Conservation (phyloP, 768 basidiomycete species). For the Strobilomyces dryophilus region DNA sequence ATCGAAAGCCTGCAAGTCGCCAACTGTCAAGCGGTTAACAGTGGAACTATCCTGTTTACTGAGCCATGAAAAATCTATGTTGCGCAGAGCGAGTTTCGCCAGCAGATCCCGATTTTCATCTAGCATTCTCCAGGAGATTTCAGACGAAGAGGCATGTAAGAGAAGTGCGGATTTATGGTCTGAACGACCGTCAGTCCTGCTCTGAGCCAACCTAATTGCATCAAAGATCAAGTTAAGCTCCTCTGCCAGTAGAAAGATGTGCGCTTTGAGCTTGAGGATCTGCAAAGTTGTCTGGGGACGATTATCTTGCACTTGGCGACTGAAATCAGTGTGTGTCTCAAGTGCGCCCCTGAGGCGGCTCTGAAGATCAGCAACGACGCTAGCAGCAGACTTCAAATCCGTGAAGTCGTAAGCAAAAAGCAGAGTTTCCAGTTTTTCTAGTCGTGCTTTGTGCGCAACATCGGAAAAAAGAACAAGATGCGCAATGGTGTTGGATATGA, state of each 20-base stretch:
- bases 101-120: constrained; percentile 67
- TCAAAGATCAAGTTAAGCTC: constrained; percentile 85
- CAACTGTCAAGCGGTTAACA: constrained; percentile 68
- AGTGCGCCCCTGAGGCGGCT: constrained; percentile 60
- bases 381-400: constrained; percentile 65
- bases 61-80: constrained; percentile 78
- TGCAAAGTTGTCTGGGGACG: constrained; percentile 46
- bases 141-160: constrained; percentile 74
- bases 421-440: constrained; percentile 76
- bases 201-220: constrained; percentile 79
- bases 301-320: constrained; percentile 28
- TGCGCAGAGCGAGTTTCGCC: constrained; percentile 80
- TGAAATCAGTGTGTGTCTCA: constrained; percentile 45
- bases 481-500: constrained; percentile 82
- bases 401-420: constrained; percentile 88
- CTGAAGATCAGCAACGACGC: constrained; percentile 71
- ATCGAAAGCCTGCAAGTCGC: constrained; percentile 82
- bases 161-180: constrained; percentile 79
- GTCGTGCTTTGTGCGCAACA: constrained; percentile 71
- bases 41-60: constrained; percentile 86
- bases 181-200: constrained; percentile 58
- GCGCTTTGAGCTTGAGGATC: constrained; percentile 64
- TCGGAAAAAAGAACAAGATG: constrained; percentile 89
- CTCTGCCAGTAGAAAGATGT: constrained; percentile 67
- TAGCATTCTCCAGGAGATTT: constrained; percentile 92